Conservation (phyloP, 148 eudicot species). For the Camellia japonica region DNA sequence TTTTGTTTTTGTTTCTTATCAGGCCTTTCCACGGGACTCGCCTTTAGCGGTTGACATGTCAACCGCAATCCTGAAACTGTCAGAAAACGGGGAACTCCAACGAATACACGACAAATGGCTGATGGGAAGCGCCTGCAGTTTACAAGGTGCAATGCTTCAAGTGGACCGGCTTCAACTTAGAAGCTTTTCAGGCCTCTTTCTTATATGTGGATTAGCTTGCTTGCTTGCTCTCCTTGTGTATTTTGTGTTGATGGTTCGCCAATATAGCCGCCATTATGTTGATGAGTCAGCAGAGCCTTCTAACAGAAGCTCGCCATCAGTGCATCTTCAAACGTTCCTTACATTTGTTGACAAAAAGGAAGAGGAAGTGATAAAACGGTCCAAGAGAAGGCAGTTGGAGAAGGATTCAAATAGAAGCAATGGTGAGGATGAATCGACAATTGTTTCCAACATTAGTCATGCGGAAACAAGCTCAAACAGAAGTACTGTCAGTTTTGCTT, state of each 20-base stretch:
- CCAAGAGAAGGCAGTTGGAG: constrained; percentile 44
- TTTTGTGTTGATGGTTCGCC: constrained; percentile 30
- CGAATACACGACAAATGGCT: constrained; percentile 83
- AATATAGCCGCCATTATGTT: constrained; percentile 35
- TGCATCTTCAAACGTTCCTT: constrained; percentile 45
- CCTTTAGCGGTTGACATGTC: constrained; percentile 75
- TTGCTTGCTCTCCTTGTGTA: constrained; percentile 43
- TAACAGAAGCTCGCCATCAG: constrained; percentile 24
- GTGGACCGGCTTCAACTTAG: constrained; percentile 53
- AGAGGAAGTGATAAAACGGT: constrained; percentile 39
- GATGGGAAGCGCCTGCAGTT: constrained; percentile 60
- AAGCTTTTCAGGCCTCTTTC: constrained; percentile 63
- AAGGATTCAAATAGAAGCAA: constrained; percentile 25
- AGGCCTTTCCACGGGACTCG: constrained; percentile 81
- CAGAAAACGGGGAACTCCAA: constrained; percentile 74
- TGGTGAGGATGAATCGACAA: background rate
- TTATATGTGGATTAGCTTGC: constrained; percentile 51
- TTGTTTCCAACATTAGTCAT: constrained; percentile 1
- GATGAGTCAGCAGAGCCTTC: constrained; percentile 21
- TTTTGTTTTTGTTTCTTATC: constrained; percentile 1
- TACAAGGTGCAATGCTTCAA: constrained; percentile 43
- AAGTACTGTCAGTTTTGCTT: constrained; percentile 7
- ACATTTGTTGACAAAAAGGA: constrained; percentile 63
- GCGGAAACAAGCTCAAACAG: constrained; percentile 12
- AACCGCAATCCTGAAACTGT: constrained; percentile 61